phyloP scores from a whole-genome alignment of 352 stramenopile species.

The Phytopythium ostracodes region DNA sequence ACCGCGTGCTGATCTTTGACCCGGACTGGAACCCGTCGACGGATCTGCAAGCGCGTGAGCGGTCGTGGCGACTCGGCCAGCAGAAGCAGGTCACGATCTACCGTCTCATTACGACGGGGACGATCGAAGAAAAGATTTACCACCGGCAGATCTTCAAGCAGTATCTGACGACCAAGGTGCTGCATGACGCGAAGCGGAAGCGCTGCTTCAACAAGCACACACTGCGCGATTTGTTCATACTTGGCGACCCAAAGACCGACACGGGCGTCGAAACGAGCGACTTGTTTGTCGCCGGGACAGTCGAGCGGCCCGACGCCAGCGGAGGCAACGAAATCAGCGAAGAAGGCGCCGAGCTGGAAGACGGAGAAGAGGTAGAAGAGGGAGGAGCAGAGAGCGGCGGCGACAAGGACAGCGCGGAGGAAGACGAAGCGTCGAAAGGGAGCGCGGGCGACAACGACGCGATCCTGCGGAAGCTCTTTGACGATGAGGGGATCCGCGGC shows the following conservation, averaged over 20 bases:
- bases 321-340: background rate
- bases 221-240: constrained; percentile 94
- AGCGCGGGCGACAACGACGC: constrained; percentile 67
- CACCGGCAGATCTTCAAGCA: constrained; percentile 99
- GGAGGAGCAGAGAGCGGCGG: constrained; percentile 11
- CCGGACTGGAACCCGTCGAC: constrained; percentile 99
- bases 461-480: constrained; percentile 89
- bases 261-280: constrained; percentile 90
- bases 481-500: constrained; percentile 86
- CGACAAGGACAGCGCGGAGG: background rate
- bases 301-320: constrained; percentile 50
- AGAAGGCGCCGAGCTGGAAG: constrained; percentile 17
- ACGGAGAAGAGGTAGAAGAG: constrained; percentile 24
- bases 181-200: constrained; percentile 96
- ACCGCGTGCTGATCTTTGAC: constrained; percentile 97
- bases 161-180: constrained; percentile 95
- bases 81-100: constrained; percentile 87
- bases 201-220: constrained; percentile 96
- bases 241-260: constrained; percentile 61
- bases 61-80: constrained; percentile 94
- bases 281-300: constrained; percentile 87
- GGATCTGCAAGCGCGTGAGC: constrained; percentile 95
- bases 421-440: constrained; percentile 4
- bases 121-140: constrained; percentile 99
- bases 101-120: constrained; percentile 94